phyloP scores from a whole-genome alignment of 305 asterid genomes.

The Andrographis paniculata region DNA sequence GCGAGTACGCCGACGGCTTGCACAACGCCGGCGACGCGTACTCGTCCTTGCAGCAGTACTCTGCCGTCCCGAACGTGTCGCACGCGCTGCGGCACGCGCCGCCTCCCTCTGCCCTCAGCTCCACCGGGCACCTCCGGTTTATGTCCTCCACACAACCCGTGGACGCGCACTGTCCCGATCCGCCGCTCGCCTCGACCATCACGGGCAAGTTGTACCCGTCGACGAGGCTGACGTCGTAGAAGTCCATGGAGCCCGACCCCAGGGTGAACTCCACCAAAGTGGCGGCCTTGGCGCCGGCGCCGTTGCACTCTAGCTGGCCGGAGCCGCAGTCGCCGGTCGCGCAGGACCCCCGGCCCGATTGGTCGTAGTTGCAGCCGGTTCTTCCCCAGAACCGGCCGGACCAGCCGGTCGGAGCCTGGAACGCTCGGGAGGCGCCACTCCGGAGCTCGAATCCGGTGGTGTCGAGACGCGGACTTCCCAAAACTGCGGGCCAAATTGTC shows the following conservation, averaged over 20 bases:
- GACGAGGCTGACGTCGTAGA: conserved; percentile 79
- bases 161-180: conserved; percentile 50
- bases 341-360: conserved; percentile 49
- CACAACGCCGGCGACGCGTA: conserved; percentile 63
- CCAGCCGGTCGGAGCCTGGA: conserved; percentile 60
- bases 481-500: conserved; percentile 68
- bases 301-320: conserved; percentile 54
- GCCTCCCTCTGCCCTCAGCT: conserved; percentile 38
- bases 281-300: conserved; percentile 65
- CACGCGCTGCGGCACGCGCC: conserved; percentile 80
- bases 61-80: conserved; percentile 47
- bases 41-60: conserved; percentile 67
- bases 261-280: conserved; percentile 66
- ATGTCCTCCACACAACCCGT: conserved; percentile 76
- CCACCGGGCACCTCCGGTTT: conserved; percentile 58
- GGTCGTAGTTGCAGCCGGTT: conserved; percentile 58
- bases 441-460: conserved; percentile 62
- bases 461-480: conserved; percentile 43
- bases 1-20: conserved; percentile 59
- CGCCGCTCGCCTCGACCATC: conserved; percentile 17
- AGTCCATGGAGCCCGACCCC: conserved; percentile 47
- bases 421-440: conserved; percentile 37
- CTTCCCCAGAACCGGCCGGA: conserved; percentile 84
- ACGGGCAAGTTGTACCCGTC: conserved; percentile 56
- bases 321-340: conserved; percentile 80